phyloP scores from a whole-genome alignment of 2,329 filamentous ascomycete genomes.

The Aspergillus ustus region DNA sequence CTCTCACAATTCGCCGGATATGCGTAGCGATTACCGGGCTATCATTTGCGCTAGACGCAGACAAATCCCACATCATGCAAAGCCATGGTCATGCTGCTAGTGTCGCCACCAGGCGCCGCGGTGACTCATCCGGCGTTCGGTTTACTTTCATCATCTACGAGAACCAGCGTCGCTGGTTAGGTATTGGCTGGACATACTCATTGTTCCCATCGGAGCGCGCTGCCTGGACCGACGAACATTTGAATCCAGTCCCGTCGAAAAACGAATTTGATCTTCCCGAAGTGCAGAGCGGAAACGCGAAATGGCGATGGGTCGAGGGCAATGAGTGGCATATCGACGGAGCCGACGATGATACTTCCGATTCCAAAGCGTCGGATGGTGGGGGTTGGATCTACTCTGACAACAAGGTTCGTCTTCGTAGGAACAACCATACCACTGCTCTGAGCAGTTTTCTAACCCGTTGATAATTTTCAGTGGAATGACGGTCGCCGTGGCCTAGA shows the following conservation, averaged over 20 bases:
- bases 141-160: conserved; percentile 98
- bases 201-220: conserved; percentile 88
- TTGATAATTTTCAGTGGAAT: conserved; percentile 69
- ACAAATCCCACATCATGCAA: conserved; percentile 37
- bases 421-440: not conserved
- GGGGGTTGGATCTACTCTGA: conserved; percentile 98
- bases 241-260: conserved; percentile 76
- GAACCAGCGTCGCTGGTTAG: conserved; percentile 94
- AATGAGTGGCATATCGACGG: conserved; percentile 88
- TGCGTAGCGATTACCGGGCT: conserved; percentile 80
- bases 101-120: conserved; percentile 49
- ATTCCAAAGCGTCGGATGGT: conserved; percentile 55
- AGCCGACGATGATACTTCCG: conserved; percentile 45
- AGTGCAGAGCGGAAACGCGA: conserved; percentile 65
- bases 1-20: conserved; percentile 70
- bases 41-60: conserved; percentile 57
- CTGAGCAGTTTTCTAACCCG: not conserved
- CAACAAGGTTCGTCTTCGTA: conserved; percentile 71
- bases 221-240: conserved; percentile 94
- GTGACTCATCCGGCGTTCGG: conserved; percentile 74
- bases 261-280: conserved; percentile 73
- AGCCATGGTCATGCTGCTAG: conserved; percentile 53
- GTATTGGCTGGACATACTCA: conserved; percentile 90
- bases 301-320: conserved; percentile 82
- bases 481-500: conserved; percentile 82